Evolutionary conservation across 768 basidiomycete species (phyloP).

Genomic region (Psilocybe tampanensis): DNA sequence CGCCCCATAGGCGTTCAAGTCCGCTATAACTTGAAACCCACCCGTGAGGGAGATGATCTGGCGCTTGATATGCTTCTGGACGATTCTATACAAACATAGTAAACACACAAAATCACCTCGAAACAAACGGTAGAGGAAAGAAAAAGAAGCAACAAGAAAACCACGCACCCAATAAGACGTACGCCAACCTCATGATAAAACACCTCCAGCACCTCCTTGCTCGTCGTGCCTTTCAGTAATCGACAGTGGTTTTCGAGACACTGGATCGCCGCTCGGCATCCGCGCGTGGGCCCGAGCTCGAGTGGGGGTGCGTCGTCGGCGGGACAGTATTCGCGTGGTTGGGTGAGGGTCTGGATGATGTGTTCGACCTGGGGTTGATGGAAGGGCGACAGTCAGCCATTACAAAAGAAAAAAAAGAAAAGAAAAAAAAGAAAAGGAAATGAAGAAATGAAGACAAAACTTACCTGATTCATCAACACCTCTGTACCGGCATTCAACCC

Average conservation of each 20-base stretch:
- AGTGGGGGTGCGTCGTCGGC: slow-evolving; percentile 68
- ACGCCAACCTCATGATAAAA: slow-evolving; percentile 98
- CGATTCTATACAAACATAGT: slow-evolving; percentile 54
- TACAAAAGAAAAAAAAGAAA: neutral
- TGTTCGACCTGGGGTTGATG: slow-evolving; percentile 75
- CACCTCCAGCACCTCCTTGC: slow-evolving; percentile 94
- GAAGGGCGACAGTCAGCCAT: neutral
- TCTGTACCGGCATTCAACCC: slow-evolving; percentile 96
- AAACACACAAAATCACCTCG: neutral
- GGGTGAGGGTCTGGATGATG: slow-evolving; percentile 81
- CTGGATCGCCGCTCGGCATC: slow-evolving; percentile 87
- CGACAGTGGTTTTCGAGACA: slow-evolving; percentile 92
- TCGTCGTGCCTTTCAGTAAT: slow-evolving; percentile 90
- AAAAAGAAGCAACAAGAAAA: no score
- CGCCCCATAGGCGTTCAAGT: slow-evolving; percentile 89
- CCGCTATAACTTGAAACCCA: slow-evolving; percentile 95
- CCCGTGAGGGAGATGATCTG: slow-evolving; percentile 95
- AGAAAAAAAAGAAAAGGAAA: slow-evolving; percentile 1
- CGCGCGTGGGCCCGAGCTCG: slow-evolving; percentile 84
- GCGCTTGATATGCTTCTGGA: slow-evolving; percentile 96
- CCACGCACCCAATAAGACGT: slow-evolving; percentile 74
- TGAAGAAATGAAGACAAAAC: slow-evolving; percentile 9
- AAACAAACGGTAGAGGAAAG: neutral
- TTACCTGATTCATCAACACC: slow-evolving; percentile 91
- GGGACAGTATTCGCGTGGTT: slow-evolving; percentile 89